Percentiles rank a stretch among this genome's conserved stretches.
These are phyloP conservation scores for Zostera marina DNA, from an alignment of 116 monocot species.

Conservation along the genomic window DNA sequence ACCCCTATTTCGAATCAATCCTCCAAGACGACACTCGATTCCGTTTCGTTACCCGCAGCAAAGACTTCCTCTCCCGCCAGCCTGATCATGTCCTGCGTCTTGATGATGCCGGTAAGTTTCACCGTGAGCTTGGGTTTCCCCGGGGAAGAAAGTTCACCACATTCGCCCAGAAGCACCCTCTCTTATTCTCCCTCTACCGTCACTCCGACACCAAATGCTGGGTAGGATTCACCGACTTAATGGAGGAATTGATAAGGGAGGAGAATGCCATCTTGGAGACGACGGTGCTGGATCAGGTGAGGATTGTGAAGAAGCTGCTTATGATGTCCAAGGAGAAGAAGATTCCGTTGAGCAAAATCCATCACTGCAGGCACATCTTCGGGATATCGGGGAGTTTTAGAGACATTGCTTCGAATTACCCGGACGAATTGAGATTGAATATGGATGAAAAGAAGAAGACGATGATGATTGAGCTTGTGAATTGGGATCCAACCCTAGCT, in stretches of 20 bases:
- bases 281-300: slow-evolving; percentile 21
- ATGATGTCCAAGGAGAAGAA: slow-evolving; percentile 53
- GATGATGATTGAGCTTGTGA: slow-evolving; percentile 51
- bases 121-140: slow-evolving; percentile 77
- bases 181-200: slow-evolving; percentile 32
- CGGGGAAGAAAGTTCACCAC: slow-evolving; percentile 64
- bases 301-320: slow-evolving; percentile 53
- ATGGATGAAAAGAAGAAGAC: slow-evolving; percentile 34
- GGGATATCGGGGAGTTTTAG: slow-evolving; percentile 72
- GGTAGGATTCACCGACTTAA: slow-evolving; percentile 62
- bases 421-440: slow-evolving; percentile 44
- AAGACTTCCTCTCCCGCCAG: slow-evolving; percentile 50
- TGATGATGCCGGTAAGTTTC: slow-evolving; percentile 54
- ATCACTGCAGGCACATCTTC: slow-evolving; percentile 65
- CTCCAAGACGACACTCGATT: slow-evolving; percentile 41
- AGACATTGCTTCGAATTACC: slow-evolving; percentile 54
- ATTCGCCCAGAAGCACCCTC: slow-evolving; percentile 39
- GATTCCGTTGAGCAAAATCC: slow-evolving; percentile 63
- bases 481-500: slow-evolving; percentile 60
- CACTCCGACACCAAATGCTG: slow-evolving; percentile 22
- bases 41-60: slow-evolving; percentile 71
- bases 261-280: slow-evolving; percentile 32
- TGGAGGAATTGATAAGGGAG: slow-evolving; percentile 56
- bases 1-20: slow-evolving; percentile 45
- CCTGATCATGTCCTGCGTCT: slow-evolving; percentile 45